Evolutionary conservation across 176 grass and related monocot genomes (phyloP), one percentile per base, ranked within the genome.

Genomic region (Areca catechu): DNA sequence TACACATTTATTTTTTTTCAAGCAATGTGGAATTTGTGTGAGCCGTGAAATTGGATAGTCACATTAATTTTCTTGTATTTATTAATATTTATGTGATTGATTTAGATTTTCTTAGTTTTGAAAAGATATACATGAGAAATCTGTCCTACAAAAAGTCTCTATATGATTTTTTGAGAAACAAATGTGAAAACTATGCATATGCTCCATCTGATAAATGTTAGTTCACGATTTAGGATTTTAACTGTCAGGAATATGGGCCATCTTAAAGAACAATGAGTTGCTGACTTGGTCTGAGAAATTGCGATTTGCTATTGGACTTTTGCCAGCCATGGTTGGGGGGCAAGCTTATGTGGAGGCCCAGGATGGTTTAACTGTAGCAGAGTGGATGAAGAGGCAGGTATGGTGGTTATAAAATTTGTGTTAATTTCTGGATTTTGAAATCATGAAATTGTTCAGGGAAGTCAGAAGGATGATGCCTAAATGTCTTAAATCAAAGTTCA

Each of bases 301-400:
- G 37, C 87, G 78, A 72, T 97, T 97, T 97, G 93, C 93, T 30
- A 82, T 97, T 76, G 91, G 93, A 60, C 88, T 97, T 82, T 65
- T 97, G 60, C 93, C 93, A 54, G 93, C 87, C 51, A 97, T 97
- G 53, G 68, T 70, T 60, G 92, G 93, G 48, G 93, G 93, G 16
- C 93, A 97, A 82, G 62, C 87, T 79, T 96, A 96, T 66, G 91
- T 96, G 50, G 93, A 97, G 82, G 93, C 87, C 71, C 93, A 97
- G 83, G 93, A 97, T 63, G 87, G 87, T 52, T 67, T 88, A 47
- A 85, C 81, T 29, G 83, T 97, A 82, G 76, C 80, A 52, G 71
- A 97, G 50, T 97, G 93, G 93, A 97, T 97, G 87, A 82, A 71
- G 85, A 97, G 74, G 57, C 93, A 88, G 86, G 93, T 82, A 79